Evolutionary conservation across 352 stramenopile genomes (phyloP).

Genomic region (Globisporangium camurandrum): DNA sequence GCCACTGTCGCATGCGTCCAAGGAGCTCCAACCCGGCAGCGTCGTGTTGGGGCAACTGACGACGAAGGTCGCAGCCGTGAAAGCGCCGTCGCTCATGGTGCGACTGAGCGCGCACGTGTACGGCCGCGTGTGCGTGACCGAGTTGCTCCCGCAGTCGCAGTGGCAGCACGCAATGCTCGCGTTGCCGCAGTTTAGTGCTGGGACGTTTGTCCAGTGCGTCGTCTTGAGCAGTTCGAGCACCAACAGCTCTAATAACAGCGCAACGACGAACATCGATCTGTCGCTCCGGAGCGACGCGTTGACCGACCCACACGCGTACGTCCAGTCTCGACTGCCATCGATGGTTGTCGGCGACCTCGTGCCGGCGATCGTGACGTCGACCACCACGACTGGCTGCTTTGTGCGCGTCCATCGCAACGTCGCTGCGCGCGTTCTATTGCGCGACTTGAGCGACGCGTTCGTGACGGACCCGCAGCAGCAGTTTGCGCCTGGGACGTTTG

Average conservation of each 20-base stretch:
- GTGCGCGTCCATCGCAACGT: conserved; percentile 85
- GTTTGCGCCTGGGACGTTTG: conserved; percentile 91
- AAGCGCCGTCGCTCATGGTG: conserved; percentile 80
- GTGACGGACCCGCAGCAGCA: conserved; percentile 84
- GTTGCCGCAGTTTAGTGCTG: conserved; percentile 50
- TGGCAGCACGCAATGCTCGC: conserved; percentile 72
- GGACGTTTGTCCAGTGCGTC: conserved; percentile 65
- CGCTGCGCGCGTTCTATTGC: conserved; percentile 89
- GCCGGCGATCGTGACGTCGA: conserved; percentile 88
- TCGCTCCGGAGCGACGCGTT: conserved; percentile 66
- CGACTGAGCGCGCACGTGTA: conserved; percentile 68
- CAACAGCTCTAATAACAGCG: no score
- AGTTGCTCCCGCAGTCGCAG: conserved; percentile 43
- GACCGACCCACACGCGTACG: conserved; percentile 42
- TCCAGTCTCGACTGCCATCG: no score
- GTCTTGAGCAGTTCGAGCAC: conserved; percentile 62
- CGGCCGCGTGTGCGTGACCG: conserved; percentile 76
- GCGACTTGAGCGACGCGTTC: conserved; percentile 94
- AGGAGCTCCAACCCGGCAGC: conserved; percentile 27
- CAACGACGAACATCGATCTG: conserved; percentile 53
- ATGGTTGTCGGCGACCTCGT: conserved; percentile 87
- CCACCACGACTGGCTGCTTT: conserved; percentile 91
- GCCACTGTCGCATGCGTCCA: conserved; percentile 12
- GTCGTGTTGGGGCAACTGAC: conserved; percentile 72
- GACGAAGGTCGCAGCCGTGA: conserved; percentile 61